Percentiles rank a stretch among this genome's conserved stretches.
phyloP scores from a whole-genome alignment of 257 asterid genomes.

The Schizonepeta tenuifolia region DNA sequence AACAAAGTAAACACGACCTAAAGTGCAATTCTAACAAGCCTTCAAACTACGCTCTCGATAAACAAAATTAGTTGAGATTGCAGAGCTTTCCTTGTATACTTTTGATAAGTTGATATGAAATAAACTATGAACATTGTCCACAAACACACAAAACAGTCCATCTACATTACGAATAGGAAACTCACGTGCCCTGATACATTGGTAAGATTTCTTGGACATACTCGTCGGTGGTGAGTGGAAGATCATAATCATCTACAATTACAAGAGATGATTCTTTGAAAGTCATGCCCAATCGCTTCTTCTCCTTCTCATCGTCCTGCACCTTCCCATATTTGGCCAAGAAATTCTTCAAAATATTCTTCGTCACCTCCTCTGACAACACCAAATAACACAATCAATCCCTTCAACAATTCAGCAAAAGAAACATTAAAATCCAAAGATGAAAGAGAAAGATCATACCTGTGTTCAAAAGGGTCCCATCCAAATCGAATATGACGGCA shows the following conservation, averaged over 20 bases:
- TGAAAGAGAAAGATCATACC: conserved; percentile 37
- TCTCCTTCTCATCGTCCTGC: conserved; percentile 73
- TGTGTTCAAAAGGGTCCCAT: conserved; percentile 84
- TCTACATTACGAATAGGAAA: too few relatives aligned
- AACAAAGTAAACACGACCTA: too few relatives aligned
- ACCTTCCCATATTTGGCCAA: conserved; percentile 71
- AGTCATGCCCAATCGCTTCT: conserved; percentile 68
- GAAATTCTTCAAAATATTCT: conserved; percentile 62
- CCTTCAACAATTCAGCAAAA: not conserved
- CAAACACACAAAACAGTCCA: too few relatives aligned
- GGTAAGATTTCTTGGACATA: conserved; percentile 60
- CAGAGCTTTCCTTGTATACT: not conserved
- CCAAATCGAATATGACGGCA: conserved; percentile 89
- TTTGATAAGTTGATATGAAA: not conserved
- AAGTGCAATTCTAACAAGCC: not conserved
- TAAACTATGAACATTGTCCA: not conserved
- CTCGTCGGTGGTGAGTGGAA: conserved; percentile 77
- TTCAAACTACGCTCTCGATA: not conserved
- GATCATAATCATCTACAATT: conserved; percentile 66
- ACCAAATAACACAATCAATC: conserved; percentile 19
- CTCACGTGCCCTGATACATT: conserved; percentile 77
- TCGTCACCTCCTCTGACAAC: conserved; percentile 67
- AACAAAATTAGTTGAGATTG: not conserved
- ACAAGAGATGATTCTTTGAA: conserved; percentile 52
- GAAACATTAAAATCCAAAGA: not conserved